Conservation (phyloP, 148 eudicot species). For the Vaccinium darrowii region DNA sequence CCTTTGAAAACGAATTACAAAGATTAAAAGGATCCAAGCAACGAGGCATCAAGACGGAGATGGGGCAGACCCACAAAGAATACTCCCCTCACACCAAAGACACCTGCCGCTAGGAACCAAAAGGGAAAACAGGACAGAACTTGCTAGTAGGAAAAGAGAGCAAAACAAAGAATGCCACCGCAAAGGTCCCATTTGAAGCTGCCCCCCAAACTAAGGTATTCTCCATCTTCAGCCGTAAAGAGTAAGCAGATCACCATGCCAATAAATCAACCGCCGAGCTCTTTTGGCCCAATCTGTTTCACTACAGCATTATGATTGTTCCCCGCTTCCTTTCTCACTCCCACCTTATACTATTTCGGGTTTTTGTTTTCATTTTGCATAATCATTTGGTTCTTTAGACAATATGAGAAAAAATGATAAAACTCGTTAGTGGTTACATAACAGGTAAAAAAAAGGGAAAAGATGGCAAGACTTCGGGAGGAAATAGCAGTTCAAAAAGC, state of each 20-base stretch:
- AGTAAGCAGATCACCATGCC: not conserved
- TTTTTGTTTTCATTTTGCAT: not conserved
- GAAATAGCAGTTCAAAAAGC: constrained; percentile 95
- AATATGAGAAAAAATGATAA: not conserved
- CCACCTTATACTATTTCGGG: not conserved
- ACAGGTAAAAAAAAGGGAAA: constrained; percentile 88
- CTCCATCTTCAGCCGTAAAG: not conserved
- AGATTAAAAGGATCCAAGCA: no score
- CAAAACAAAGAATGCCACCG: not conserved
- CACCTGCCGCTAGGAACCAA: no score
- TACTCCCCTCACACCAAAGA: no score
- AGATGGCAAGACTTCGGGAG: constrained; percentile 86
- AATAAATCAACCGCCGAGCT: not conserved
- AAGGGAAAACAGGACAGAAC: not conserved
- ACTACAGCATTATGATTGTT: not conserved
- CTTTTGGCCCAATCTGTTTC: not conserved
- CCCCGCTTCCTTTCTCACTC: not conserved
- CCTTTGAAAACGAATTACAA: no score
- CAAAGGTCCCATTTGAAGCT: not conserved
- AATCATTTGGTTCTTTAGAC: not conserved
- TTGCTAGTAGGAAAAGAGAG: not conserved
- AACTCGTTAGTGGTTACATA: constrained; percentile 11
- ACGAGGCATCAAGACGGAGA: no score
- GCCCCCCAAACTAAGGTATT: not conserved
- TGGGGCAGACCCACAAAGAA: no score